Percentiles rank a stretch among this genome's conserved stretches.
phyloP scores from a whole-genome alignment of 176 grass and related monocot genomes.

The Olyra latifolia region DNA sequence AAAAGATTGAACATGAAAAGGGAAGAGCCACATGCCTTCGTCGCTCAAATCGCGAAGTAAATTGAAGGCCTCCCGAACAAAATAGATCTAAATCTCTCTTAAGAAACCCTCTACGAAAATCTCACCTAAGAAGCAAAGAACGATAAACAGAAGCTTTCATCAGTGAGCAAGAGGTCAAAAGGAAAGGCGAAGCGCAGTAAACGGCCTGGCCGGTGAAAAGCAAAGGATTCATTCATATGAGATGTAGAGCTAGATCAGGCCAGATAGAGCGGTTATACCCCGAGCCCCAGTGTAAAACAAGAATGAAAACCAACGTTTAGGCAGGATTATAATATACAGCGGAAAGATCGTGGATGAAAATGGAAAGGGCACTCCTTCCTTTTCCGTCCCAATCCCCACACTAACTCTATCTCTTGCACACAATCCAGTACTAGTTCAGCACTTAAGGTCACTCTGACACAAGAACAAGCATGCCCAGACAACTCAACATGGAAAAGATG shows the following conservation, averaged over 20 bases:
- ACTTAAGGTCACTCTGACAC: slow-evolving; percentile 42
- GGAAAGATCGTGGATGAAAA: slow-evolving; percentile 20
- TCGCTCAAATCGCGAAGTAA: not conserved
- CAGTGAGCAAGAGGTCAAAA: not conserved
- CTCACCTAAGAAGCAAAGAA: not conserved
- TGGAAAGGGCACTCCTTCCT: slow-evolving; percentile 42
- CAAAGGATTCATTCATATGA: not conserved
- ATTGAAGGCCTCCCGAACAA: not conserved
- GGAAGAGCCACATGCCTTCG: not conserved
- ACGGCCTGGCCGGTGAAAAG: not conserved
- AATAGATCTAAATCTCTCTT: slow-evolving; percentile 19
- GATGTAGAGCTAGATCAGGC: not conserved
- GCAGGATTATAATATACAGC: slow-evolving; percentile 16
- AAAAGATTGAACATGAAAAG: not conserved
- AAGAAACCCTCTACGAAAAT: not conserved
- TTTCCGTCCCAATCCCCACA: slow-evolving; percentile 21
- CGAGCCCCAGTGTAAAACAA: slow-evolving; percentile 22
- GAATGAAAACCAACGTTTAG: not conserved
- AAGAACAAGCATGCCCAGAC: slow-evolving; percentile 3
- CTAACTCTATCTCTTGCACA: slow-evolving; percentile 17
- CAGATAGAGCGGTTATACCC: not conserved
- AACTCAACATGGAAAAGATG: slow-evolving; percentile 32
- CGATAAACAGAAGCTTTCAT: not conserved
- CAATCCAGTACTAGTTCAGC: slow-evolving; percentile 5
- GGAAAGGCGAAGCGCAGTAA: not conserved